Base-by-base conservation (phyloP, 768 basidiomycete species). In the Trametes villosa region DNA sequence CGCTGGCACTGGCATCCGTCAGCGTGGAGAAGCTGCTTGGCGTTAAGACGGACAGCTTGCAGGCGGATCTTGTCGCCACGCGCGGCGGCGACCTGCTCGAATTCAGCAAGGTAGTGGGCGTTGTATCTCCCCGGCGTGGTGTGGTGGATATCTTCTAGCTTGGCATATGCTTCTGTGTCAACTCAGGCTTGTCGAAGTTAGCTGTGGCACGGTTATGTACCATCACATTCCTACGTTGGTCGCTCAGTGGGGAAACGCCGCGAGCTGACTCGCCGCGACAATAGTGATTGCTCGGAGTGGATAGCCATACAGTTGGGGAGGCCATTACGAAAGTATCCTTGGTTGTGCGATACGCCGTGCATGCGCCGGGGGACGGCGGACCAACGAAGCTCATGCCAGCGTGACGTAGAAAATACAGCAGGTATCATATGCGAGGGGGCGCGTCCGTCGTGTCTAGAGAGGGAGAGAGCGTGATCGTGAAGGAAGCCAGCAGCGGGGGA, bases 1-100 rank as follows among this genome's bases (percentile, higher is more conserved):
- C 81, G 0, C 57, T 81, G n/a, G 76, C 72, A 9, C 66, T 79
- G 38, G 77, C 77, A 12, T 73, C 75, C 33, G 67, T 70, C 24
- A 80, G 80, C 64, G 65, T 82, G 9, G 79, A 79, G 55, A 71
- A 72, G 59, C 64, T 81, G 24, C 71, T 83, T 4, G 71, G 69
- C 20, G 55, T 70, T 26, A 30, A 63, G 20, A 38, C 42, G 12
- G 62, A 59, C 6, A 31, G 55, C 17, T 20, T 57, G 27, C 55
- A 63, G n/a, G 60, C 60, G 4, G 70, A 71, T 22, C 63, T 68
- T 18, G 70, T 72, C 48, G 64, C 66, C 0, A 76, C 73, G 24
- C 67, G 53, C 34, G 74, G 76, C 0, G 75, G 75, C 15, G 72
- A 74, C 15, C 55, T 70, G n/a, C 71, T 78, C n/a, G 72, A 70